Percentiles rank a stretch among this genome's conserved stretches.
Conservation (phyloP, 2,329 filamentous ascomycete species). For the Nakataea oryzae region DNA sequence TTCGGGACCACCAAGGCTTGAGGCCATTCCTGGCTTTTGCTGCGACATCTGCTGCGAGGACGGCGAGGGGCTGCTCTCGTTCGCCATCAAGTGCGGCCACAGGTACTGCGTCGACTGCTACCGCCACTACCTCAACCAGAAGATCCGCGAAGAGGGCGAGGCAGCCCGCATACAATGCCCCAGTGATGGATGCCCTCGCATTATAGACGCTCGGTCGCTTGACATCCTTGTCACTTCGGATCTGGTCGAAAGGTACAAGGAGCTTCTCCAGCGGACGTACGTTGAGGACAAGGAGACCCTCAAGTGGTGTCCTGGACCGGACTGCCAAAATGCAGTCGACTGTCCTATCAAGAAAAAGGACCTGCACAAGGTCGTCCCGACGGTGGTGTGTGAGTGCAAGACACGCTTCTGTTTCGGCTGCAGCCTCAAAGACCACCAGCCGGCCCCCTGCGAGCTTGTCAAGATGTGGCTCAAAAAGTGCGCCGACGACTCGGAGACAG, state of each 20-base stretch:
- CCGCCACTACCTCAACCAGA: conserved; percentile 78
- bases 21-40: conserved; percentile 64
- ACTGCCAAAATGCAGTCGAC: conserved; percentile 87
- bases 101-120: conserved; percentile 92
- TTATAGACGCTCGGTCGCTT: conserved; percentile 83
- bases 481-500: conserved; percentile 94
- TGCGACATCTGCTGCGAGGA: conserved; percentile 98
- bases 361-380: conserved; percentile 74
- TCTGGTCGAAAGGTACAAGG: conserved; percentile 58
- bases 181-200: conserved; percentile 73
- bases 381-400: conserved; percentile 75
- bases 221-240: conserved; percentile 59
- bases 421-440: conserved; percentile 80
- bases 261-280: conserved; percentile 83
- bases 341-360: conserved; percentile 84
- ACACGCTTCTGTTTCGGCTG: conserved; percentile 95
- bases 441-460: conserved; percentile 80
- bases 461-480: conserved; percentile 98
- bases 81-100: conserved; percentile 91
- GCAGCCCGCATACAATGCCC: conserved; percentile 92
- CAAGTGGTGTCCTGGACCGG: conserved; percentile 97
- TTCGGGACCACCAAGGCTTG: conserved; percentile 53
- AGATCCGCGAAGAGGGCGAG: conserved; percentile 92
- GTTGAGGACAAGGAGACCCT: conserved; percentile 93
- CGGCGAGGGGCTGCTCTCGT: conserved; percentile 62